Evolutionary conservation across 2,329 filamentous ascomycete species (phyloP), one percentile per base, ranked within the genome.

Genomic region (Pyrenochaeta sp.): DNA sequence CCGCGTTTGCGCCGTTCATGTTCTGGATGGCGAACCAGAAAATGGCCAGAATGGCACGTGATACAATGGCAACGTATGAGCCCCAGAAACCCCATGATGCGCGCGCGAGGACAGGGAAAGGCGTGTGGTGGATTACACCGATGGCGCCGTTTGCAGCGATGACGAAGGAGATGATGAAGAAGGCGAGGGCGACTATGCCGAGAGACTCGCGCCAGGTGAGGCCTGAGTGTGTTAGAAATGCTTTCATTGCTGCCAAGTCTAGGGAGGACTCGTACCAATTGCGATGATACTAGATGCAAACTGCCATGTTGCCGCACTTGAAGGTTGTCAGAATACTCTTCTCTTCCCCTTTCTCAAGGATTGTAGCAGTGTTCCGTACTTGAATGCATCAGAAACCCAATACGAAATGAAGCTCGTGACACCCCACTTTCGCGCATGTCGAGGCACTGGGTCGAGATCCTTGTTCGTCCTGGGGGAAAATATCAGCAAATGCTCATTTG

Each of bases 11-110:
- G 0, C 85, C 84, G 51, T 85, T 85, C 47, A 83, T 82, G 27
- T 81, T 82, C 53, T 87, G 83, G 32, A 88, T 85, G 0, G 84
- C 83, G 39, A 87, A 82, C 86, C 81, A 83, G 65, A 84, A 82
- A 13, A 82, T 62, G 4, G 80, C 80, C 3, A 83, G 74, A 42
- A 83, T 77, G 26, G 75, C 73, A 8, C 80, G 73, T 0, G 77
- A 80, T 6, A 82, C 56, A 38, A 83, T 79, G 17, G 79, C 74
- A 24, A 83, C 69, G 56, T 81, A 81, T 17, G 76, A 79, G 39
- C 80, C 79, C 73, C 76, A 81, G 67, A 81, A 83, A 0, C 81
- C 81, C 73, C 80, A 84, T 35, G 74, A 77, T 3, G 80, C 78
- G 34, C 81, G 77, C 0, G 77, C 76, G 18, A 81, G 75, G 7